phyloP scores from a whole-genome alignment of 1,139 yeast genomes.

The Pneumocystis jirovecii region DNA sequence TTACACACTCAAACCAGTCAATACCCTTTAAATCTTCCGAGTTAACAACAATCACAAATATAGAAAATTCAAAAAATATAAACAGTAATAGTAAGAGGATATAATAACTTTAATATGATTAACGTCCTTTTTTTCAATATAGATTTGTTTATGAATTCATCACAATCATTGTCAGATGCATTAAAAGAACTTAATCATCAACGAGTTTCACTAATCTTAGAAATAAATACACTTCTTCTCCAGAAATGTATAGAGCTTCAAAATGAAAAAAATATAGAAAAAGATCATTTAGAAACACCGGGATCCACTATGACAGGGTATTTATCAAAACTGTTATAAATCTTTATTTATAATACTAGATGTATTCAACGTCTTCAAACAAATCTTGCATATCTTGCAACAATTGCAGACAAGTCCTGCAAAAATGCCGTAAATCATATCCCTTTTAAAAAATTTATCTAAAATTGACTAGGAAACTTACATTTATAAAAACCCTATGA shows the following conservation, averaged over 20 bases:
- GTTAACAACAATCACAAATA: not conserved
- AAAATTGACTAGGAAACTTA: not conserved
- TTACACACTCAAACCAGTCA: not conserved
- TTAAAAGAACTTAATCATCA: not conserved
- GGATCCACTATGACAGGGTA: not conserved
- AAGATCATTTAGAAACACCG: not conserved
- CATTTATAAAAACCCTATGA: not conserved
- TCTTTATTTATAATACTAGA: not conserved
- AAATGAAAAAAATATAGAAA: not conserved
- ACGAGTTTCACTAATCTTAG: conserved; percentile 5
- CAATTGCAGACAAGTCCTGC: not conserved
- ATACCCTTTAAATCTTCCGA: not conserved
- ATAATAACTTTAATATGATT: not conserved
- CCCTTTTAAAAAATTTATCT: not conserved
- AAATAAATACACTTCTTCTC: conserved; percentile 8
- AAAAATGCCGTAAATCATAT: not conserved
- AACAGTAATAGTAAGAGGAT: not conserved
- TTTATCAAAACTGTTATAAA: not conserved
- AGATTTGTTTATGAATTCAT: not conserved
- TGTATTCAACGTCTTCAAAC: not conserved
- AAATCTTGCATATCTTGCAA: not conserved
- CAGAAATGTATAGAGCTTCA: conserved; percentile 2
- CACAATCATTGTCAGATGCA: not conserved
- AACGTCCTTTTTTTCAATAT: not conserved
- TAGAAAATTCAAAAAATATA: not conserved